These are phyloP conservation scores for Paecilomyces sp. DNA, from an alignment of 2,329 filamentous ascomycete species.

Conservation along the genomic window DNA sequence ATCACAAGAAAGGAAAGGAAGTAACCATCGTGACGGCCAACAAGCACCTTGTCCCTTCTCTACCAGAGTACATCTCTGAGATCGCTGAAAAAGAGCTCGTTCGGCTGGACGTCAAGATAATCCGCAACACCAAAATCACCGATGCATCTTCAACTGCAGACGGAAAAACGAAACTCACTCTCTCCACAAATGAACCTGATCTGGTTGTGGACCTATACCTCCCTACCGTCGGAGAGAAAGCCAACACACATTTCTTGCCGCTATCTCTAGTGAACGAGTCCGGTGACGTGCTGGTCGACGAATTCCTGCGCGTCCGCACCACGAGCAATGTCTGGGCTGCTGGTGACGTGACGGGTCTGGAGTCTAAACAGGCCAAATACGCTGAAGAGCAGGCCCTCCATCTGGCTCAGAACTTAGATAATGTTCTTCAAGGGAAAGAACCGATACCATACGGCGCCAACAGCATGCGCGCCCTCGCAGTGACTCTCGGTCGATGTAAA, in stretches of 20 bases:
- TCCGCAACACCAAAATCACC: slow-evolving; percentile 5
- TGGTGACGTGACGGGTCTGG: slow-evolving; percentile 10
- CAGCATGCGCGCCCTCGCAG: not conserved
- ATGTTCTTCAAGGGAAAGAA: not conserved
- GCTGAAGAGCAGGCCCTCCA: slow-evolving; percentile 2
- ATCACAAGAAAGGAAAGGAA: slow-evolving; percentile 7
- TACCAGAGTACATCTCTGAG: slow-evolving; percentile 3
- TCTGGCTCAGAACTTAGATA: slow-evolving; percentile 1
- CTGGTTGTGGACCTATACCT: slow-evolving; percentile 9
- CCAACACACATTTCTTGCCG: slow-evolving; percentile 10
- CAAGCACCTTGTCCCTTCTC: not conserved
- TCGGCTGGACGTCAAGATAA: slow-evolving; percentile 9
- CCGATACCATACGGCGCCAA: not conserved
- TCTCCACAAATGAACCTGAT: slow-evolving; percentile 5
- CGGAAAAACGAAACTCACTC: slow-evolving; percentile 2
- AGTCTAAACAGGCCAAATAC: slow-evolving; percentile 7
- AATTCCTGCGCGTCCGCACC: slow-evolving; percentile 7
- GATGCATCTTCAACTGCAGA: not conserved
- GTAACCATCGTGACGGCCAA: slow-evolving; percentile 6
- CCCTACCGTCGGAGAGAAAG: slow-evolving; percentile 7
- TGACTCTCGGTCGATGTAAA: not conserved
- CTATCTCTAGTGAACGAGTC: not conserved
- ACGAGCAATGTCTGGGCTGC: slow-evolving; percentile 10
- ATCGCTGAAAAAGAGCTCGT: slow-evolving; percentile 7
- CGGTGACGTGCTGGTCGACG: slow-evolving; percentile 9